Percentiles rank a stretch among this genome's conserved stretches.
phyloP scores from a whole-genome alignment of 129 eudicot species.

The Flaveria sonorensis region DNA sequence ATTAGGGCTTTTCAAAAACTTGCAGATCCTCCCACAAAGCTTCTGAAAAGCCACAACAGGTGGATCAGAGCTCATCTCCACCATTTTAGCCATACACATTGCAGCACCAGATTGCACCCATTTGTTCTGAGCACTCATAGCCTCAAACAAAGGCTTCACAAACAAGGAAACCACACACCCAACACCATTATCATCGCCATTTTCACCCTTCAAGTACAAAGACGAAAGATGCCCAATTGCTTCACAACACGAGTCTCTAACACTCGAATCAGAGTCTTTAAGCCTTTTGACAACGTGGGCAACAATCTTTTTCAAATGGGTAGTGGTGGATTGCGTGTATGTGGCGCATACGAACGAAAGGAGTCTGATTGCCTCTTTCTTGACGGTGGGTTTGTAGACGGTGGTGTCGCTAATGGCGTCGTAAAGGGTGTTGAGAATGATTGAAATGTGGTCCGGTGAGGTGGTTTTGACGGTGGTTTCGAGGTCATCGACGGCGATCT shows the following conservation, averaged over 20 bases:
- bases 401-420: slow-evolving; percentile 60
- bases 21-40: slow-evolving; percentile 72
- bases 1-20: slow-evolving; percentile 75
- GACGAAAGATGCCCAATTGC: slow-evolving; percentile 68
- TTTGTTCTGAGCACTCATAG: slow-evolving; percentile 74
- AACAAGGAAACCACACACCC: slow-evolving; percentile 54
- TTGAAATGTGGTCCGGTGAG: slow-evolving; percentile 54
- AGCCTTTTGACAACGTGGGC: slow-evolving; percentile 63
- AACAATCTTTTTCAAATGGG: slow-evolving; percentile 75
- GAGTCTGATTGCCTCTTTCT: slow-evolving; percentile 76
- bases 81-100: slow-evolving; percentile 78
- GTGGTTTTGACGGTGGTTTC: slow-evolving; percentile 62
- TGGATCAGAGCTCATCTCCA: slow-evolving; percentile 64
- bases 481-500: slow-evolving; percentile 85
- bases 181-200: slow-evolving; percentile 12
- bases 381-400: slow-evolving; percentile 59
- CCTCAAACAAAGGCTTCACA: slow-evolving; percentile 89
- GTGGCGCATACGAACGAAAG: slow-evolving; percentile 57
- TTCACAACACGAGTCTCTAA: slow-evolving; percentile 71
- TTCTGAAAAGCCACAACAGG: slow-evolving; percentile 62
- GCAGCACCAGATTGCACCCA: slow-evolving; percentile 80
- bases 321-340: slow-evolving; percentile 56
- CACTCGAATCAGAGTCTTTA: slow-evolving; percentile 83
- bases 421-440: slow-evolving; percentile 76
- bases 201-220: slow-evolving; percentile 53